Evolutionary conservation across 495 filamentous ascomycete genomes (phyloP), one percentile per base, ranked within the genome.

Genomic region (Aspergillus carlsbadensis): DNA sequence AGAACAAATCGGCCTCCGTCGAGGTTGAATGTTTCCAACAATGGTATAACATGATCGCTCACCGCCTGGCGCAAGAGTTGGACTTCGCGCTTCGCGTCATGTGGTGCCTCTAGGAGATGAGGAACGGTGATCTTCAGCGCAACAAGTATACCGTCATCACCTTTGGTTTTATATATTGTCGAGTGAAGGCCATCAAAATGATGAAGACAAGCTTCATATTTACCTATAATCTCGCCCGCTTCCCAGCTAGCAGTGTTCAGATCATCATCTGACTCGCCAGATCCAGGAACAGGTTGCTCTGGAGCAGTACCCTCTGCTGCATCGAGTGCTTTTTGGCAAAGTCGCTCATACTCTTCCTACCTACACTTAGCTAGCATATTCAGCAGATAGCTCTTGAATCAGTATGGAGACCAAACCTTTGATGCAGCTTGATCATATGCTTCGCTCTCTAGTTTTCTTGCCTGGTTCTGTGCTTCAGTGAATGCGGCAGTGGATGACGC

Each of bases 41-140:
- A 72, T 6, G 81, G 75, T 57, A 98, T 86, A 40, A 91, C 76
- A 57, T 79, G 59, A 52, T 79, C 59, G 26, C 65, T 63, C 36
- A 67, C 62, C 29, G 86, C 76, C 17, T 77, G 62, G 14, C 65
- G 65, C 10, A 97, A 76, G 39, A 98, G 84, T 46, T 85, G 84
- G 37, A 82, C 85, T 74, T 99, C 94, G 26, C 87, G 84, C 18
- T 78, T 69, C 3, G 88, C 85, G 68, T 92, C 81, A 72, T 99
- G 94, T 17, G 94, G 94, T 13, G 88, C 82, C 26, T 81, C 79
- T 74, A 87, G 81, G 17, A 77, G 65, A 47, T 87, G 86, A 14
- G 91, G 90, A 11, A 80, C 84, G 11, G 92, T 96, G 40, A 96
- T 83, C 69, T 98, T 98, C 24, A 98, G 72, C n/a, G 94, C 93